Evolutionary conservation across 768 basidiomycete species (phyloP).

Genomic region (Psilocybe cubensis): DNA sequence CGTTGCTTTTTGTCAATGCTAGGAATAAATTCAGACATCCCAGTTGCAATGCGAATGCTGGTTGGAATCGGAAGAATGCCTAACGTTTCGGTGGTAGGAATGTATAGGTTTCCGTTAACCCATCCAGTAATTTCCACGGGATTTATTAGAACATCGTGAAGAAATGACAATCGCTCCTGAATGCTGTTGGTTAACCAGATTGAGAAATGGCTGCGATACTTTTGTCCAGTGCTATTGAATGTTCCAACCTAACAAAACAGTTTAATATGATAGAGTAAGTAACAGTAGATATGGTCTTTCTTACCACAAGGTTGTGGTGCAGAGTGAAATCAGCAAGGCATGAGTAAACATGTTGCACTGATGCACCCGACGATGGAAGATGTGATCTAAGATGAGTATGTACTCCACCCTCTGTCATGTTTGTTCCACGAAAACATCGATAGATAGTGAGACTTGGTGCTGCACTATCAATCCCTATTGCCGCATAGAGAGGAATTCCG

Average conservation of each 20-base stretch:
- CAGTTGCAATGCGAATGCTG: background rate
- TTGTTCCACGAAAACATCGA: constrained; percentile 31
- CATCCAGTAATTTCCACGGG: constrained; percentile 12
- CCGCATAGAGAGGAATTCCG: constrained; percentile 26
- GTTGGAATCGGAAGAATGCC: constrained; percentile 16
- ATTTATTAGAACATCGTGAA: constrained; percentile 8
- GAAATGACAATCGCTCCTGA: constrained; percentile 14
- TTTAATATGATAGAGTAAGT: background rate
- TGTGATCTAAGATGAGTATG: constrained; percentile 28
- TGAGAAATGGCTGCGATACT: constrained; percentile 22
- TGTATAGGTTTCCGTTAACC: constrained; percentile 23
- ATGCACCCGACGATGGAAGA: constrained; percentile 25
- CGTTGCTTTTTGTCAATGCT: background rate
- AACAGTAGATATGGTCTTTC: constrained; percentile 1
- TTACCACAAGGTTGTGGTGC: constrained; percentile 29
- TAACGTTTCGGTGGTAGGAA: constrained; percentile 16
- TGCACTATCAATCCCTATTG: constrained; percentile 21
- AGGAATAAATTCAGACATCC: constrained; percentile 8
- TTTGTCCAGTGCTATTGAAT: constrained; percentile 24
- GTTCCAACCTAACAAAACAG: constrained; percentile 25
- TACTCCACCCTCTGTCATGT: constrained; percentile 36
- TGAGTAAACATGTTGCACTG: constrained; percentile 21
- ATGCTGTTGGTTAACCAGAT: constrained; percentile 28
- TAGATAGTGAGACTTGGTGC: constrained; percentile 24
- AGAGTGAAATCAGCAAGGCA: constrained; percentile 25